Evolutionary conservation across 768 basidiomycete genomes (phyloP), one percentile per base, ranked within the genome.

Genomic region (Suillus occidentalis): DNA sequence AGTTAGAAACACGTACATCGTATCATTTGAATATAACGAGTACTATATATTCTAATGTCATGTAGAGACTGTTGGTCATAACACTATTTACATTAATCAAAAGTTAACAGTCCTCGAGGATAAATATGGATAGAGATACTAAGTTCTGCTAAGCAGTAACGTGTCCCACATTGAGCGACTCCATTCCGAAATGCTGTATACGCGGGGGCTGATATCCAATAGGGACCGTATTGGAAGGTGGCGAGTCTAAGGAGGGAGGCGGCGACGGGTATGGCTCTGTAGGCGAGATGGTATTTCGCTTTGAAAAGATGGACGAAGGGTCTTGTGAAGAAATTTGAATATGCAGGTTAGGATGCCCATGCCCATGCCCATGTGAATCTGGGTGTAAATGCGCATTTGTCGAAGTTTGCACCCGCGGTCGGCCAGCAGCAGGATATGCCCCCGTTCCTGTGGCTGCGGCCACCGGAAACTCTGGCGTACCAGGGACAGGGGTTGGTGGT

Each of bases 221-320:
- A n/a, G 62, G 42, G 9, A 47, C 37, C 13, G 36, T 63, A 20
- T 71, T 65, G 0, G 58, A 64, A 50, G 64, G 65, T 1, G 75
- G 76, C 4, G 74, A 71, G 69, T 69, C 69, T 62, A 71, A 65
- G 56, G 72, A 70, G 22, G 75, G 77, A 60, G 84, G 85, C 2
- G 83, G 84, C 0, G 84, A 84, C 22, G 85, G 85, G 71, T 85
- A 86, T 18, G 81, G 76, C 40, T 78, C 78, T n/a, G 70, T 70
- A 8, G 80, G 78, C 52, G 75, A 75, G 42, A 63, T 67, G 40
- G 65, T 68, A 7, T 60, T 49, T 34, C 75, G 72, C 64, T 78
- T 72, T 31, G 66, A 68, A 25, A 73, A 71, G 28, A 66, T 64
- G 25, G 68, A 66, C 25, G 68, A 64, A 45, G 68, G 37, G 34